phyloP scores from a whole-genome alignment of 2,329 filamentous ascomycete species.

The Microsporum audouinii region DNA sequence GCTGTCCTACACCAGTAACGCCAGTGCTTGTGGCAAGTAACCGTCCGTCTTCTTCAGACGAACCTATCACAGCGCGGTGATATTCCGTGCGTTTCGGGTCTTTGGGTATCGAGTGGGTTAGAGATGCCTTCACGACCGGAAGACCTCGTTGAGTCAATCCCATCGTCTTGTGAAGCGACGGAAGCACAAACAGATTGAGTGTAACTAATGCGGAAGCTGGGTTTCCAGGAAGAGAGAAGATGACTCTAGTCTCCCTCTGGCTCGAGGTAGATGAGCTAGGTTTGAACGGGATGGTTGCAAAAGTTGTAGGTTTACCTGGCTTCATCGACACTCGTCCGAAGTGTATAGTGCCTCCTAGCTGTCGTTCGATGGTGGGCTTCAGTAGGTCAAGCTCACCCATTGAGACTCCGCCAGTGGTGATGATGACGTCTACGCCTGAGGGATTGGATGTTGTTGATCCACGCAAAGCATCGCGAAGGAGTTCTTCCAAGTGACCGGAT shows the following conservation, averaged over 20 bases:
- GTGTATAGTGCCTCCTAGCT: slow-evolving; percentile 82
- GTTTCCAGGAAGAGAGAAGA: slow-evolving; percentile 90
- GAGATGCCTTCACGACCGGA: slow-evolving; percentile 56
- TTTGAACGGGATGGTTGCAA: slow-evolving; percentile 70
- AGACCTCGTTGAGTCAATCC: slow-evolving; percentile 55
- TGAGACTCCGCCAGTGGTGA: slow-evolving; percentile 88
- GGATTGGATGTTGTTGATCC: slow-evolving; percentile 23
- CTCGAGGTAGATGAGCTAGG: slow-evolving; percentile 30
- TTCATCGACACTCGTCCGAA: slow-evolving; percentile 97
- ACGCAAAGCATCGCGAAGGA: slow-evolving; percentile 62
- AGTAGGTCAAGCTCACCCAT: slow-evolving; percentile 97
- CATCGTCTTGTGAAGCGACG: slow-evolving; percentile 64
- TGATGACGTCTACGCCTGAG: slow-evolving; percentile 58
- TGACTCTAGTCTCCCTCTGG: slow-evolving; percentile 51
- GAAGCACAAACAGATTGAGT: slow-evolving; percentile 86
- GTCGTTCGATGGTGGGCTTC: slow-evolving; percentile 88
- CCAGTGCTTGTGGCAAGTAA: slow-evolving; percentile 74
- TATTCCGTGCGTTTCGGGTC: slow-evolving; percentile 77
- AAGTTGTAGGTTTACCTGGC: slow-evolving; percentile 93
- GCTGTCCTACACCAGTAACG: slow-evolving; percentile 48
- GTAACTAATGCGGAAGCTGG: slow-evolving; percentile 88
- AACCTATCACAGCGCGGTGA: slow-evolving; percentile 67
- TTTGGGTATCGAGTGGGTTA: slow-evolving; percentile 61
- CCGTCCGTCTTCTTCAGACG: slow-evolving; percentile 50
- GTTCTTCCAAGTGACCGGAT: slow-evolving; percentile 60